Evolutionary conservation across 2,329 filamentous ascomycete species (phyloP), one percentile per base, ranked within the genome.

Genomic region (Dactylellina parvicollis): DNA sequence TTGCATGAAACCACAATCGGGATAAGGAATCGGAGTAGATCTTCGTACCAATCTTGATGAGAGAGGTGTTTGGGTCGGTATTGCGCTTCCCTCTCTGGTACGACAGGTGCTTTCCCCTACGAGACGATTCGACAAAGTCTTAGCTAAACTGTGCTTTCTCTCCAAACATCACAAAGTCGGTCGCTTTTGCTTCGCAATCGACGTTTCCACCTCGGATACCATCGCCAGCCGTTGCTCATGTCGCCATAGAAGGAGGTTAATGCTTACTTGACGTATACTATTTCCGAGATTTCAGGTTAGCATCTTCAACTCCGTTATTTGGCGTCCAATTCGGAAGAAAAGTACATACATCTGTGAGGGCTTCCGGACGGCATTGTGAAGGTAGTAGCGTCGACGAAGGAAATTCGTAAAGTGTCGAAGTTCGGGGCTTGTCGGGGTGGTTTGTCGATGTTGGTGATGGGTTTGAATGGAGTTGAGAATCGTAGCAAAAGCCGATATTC

Each of bases 21-120:
- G 18, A 59, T 44, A 28, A 18, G 50, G 34, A 18, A 34, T 50
- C 46, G 60, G 60, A 66, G 47, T 14, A 10, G n/a, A 14, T 8
- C 1, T 61, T 69, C 61, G 62, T 75, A 75, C 74, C 77, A 81
- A 99, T 96, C 89, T 97, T 95, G 86, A 99, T 90, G 85, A 98
- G 87, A 83, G 91, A 91, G 80, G 91, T 96, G 85, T 90, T 89
- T 80, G 94, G 90, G 87, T 91, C 92, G 82, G 89, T 92, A 85
- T 87, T 90, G 85, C 92, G 91, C 87, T 96, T 94, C 83, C 90
- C 90, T 85, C 94, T 91, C 88, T 96, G 90, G 88, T 96, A 97
- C 86, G 90, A 94, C 86, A 98, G 86, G 89, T 98, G 94, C 85
- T 92, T 93, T 87, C 92, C 94, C 92, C 92, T 96, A 82, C 76